phyloP scores from a whole-genome alignment of 257 asterid genomes.

The Penstemon eatonii region DNA sequence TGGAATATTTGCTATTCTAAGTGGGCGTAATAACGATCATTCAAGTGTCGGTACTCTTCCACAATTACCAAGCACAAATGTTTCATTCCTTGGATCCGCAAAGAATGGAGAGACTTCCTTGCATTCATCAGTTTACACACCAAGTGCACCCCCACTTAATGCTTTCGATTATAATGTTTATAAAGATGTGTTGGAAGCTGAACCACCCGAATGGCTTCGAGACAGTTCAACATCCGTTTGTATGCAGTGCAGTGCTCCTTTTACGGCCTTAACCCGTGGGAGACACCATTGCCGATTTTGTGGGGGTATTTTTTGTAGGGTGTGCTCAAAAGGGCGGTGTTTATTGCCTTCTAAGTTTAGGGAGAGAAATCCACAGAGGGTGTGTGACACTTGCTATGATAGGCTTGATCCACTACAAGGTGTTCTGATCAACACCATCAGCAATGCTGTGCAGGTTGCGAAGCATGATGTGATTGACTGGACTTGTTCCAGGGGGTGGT shows the following conservation, averaged over 20 bases:
- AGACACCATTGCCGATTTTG: slow-evolving; percentile 99
- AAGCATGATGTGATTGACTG: slow-evolving; percentile 99
- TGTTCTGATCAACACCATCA: slow-evolving; percentile 77
- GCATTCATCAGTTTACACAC: slow-evolving; percentile 87
- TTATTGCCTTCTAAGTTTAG: slow-evolving; percentile 82
- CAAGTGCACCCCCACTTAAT: slow-evolving; percentile 96
- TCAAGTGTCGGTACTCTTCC: slow-evolving; percentile 34
- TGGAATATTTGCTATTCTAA: slow-evolving; percentile 76
- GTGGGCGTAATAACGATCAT: slow-evolving; percentile 58
- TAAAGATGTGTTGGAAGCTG: slow-evolving; percentile 91
- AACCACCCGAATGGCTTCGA: slow-evolving; percentile 99
- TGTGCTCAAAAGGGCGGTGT: slow-evolving; percentile 92
- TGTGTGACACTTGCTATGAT: slow-evolving; percentile 95
- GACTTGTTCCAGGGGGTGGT: slow-evolving; percentile 95
- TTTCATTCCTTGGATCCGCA: slow-evolving; percentile 81
- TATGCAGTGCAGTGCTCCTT: slow-evolving; percentile 91
- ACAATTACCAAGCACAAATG: slow-evolving; percentile 62
- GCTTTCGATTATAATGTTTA: slow-evolving; percentile 60
- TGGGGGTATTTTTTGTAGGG: slow-evolving; percentile 91
- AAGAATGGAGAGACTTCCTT: slow-evolving; percentile 82
- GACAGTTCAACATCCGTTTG: slow-evolving; percentile 78
- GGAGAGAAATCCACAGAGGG: slow-evolving; percentile 96
- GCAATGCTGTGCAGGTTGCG: slow-evolving; percentile 88
- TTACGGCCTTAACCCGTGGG: slow-evolving; percentile 92
- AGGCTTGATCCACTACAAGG: slow-evolving; percentile 94